Evolutionary conservation across 208 protist species (phyloP).

Genomic region (Crithidia acanthocephali): DNA sequence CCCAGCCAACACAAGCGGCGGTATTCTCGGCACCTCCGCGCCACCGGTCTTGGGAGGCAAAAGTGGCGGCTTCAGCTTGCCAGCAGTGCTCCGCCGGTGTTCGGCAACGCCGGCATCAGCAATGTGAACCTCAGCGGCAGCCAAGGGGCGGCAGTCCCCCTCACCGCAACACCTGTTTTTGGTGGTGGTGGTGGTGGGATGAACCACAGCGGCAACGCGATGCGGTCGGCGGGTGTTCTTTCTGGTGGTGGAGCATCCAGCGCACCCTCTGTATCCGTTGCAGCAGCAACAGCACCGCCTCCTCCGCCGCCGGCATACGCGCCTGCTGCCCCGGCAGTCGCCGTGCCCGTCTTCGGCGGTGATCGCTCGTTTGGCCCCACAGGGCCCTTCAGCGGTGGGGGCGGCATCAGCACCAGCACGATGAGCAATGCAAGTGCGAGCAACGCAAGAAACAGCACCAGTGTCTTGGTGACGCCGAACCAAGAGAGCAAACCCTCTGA

Average conservation of each 20-base stretch:
- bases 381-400: neutral
- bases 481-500: neutral
- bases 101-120: neutral
- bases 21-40: slow-evolving; percentile 10
- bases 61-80: neutral
- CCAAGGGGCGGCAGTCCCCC: neutral
- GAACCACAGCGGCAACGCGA: neutral
- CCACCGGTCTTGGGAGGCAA: neutral
- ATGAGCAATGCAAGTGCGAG: neutral
- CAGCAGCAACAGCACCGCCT: neutral
- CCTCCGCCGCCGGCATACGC: slow-evolving; percentile 1
- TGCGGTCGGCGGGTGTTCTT: neutral
- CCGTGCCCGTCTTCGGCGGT: slow-evolving; percentile 9
- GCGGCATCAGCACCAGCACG: neutral
- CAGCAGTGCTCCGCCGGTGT: neutral
- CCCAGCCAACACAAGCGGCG: slow-evolving; percentile 1
- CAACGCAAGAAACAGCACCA: neutral
- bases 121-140: neutral
- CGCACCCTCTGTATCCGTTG: neutral
- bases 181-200: neutral
- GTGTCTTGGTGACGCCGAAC: neutral
- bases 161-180: neutral
- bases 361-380: neutral
- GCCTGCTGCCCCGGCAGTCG: neutral
- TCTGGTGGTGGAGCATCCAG: neutral